Percentiles rank a stretch among this genome's conserved stretches.
phyloP scores from a whole-genome alignment of 257 asterid species.

The Misopates orontium region DNA sequence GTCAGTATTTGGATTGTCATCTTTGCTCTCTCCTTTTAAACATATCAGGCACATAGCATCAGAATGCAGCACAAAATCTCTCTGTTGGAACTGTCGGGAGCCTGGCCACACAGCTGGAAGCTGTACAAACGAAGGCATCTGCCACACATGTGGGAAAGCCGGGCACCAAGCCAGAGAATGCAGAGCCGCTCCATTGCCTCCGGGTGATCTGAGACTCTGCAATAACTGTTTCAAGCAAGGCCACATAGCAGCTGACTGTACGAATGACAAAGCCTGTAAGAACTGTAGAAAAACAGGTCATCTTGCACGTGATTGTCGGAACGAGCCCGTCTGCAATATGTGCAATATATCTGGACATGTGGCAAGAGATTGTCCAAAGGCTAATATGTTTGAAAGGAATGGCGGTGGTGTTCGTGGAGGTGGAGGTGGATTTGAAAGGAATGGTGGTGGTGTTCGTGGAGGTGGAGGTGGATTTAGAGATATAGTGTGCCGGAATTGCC shows the following conservation, averaged over 20 bases:
- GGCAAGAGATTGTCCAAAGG: slow-evolving; percentile 76
- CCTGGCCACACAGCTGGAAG: slow-evolving; percentile 83
- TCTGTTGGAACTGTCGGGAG: slow-evolving; percentile 87
- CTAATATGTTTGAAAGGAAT: slow-evolving; percentile 50
- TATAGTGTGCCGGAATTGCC: slow-evolving; percentile 73
- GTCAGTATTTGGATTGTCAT: slow-evolving; percentile 16
- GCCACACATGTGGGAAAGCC: slow-evolving; percentile 82
- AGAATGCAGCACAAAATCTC: slow-evolving; percentile 75
- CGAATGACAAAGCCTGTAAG: slow-evolving; percentile 82
- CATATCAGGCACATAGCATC: slow-evolving; percentile 70
- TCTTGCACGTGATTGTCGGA: slow-evolving; percentile 67
- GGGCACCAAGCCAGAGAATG: slow-evolving; percentile 83
- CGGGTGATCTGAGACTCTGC: slow-evolving; percentile 78
- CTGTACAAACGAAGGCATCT: slow-evolving; percentile 78
- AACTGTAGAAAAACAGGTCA: slow-evolving; percentile 79
- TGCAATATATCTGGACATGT: slow-evolving; percentile 74
- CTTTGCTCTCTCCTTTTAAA: slow-evolving; percentile 16
- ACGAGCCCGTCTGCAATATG: slow-evolving; percentile 66
- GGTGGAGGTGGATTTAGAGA: slow-evolving; percentile 46
- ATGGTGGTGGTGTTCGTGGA: slow-evolving; percentile 35
- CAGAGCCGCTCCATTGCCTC: slow-evolving; percentile 50
- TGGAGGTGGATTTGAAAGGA: slow-evolving; percentile 32
- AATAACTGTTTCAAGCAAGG: slow-evolving; percentile 87
- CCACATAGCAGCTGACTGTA: slow-evolving; percentile 70
- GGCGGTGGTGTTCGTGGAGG: slow-evolving; percentile 47